These are phyloP conservation scores for Xylariaceae sp. DNA, from an alignment of 2,329 filamentous ascomycete species.

Conservation along the genomic window DNA sequence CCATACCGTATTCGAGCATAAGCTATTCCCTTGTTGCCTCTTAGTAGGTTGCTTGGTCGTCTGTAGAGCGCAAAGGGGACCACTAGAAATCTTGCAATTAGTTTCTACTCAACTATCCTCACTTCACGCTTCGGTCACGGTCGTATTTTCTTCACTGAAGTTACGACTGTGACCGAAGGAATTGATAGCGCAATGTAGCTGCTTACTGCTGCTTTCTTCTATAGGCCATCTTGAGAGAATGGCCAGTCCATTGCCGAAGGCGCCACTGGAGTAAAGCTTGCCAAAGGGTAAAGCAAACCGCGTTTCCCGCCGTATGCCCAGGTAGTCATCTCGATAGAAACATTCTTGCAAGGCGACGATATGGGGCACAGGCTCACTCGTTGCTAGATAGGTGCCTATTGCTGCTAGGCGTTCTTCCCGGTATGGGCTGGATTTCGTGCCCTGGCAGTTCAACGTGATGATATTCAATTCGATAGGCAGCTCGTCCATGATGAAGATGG, in stretches of 20 bases:
- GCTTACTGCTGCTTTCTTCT: conserved; percentile 63
- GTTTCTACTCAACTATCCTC: not conserved
- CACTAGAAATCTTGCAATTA: conserved; percentile 49
- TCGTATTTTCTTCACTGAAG: too few relatives aligned
- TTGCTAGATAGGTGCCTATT: conserved; percentile 78
- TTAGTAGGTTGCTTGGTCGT: conserved; percentile 86
- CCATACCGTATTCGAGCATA: conserved; percentile 76
- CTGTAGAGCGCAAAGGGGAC: conserved; percentile 86
- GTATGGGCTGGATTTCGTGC: conserved; percentile 79
- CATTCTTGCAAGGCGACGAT: conserved; percentile 95
- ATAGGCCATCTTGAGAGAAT: conserved; percentile 93
- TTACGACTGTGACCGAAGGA: too few relatives aligned
- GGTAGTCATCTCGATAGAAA: conserved; percentile 85
- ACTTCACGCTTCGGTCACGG: too few relatives aligned
- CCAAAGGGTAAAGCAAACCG: conserved; percentile 76
- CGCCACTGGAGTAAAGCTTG: conserved; percentile 89
- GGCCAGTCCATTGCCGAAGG: conserved; percentile 84
- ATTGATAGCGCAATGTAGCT: not conserved
- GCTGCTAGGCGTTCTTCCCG: conserved; percentile 75
- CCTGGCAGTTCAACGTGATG: conserved; percentile 95
- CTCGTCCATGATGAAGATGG: conserved; percentile 23
- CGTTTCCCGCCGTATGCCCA: conserved; percentile 71
- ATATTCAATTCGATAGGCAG: conserved; percentile 66
- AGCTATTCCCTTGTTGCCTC: conserved; percentile 92
- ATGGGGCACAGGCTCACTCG: conserved; percentile 65